Evolutionary conservation across 164 flowering plant species (phyloP), one percentile per base, ranked within the genome.

Genomic region (Nelumbo lutea): DNA sequence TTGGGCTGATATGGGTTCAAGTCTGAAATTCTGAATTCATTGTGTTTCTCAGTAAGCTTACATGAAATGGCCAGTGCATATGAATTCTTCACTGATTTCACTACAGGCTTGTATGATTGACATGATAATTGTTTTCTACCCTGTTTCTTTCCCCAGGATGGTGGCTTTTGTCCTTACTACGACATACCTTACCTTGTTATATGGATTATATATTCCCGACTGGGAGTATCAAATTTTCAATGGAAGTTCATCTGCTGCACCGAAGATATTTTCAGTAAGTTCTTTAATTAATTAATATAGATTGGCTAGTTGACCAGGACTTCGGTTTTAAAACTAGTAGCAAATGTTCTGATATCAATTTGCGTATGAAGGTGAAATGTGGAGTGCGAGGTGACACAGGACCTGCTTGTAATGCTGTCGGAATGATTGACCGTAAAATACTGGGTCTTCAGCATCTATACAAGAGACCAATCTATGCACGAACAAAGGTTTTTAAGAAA

Each of bases 341-440:
- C 38, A 8, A 66, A 2, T 40, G 62, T 7, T n/a, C 50, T 61
- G 42, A 1, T 2, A 9, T 46, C 41, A 14, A 38, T 42, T 10
- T 71, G n/a, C 47, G 27, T 73, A 61, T 55, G 42, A 62, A 87
- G 93, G 94, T 89, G 70, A 84, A 87, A 81, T 91, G 97, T 76
- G 92, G 89, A 53, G 87, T 83, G 10, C 75, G 91, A n/a, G 90
- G 88, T 60, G 87, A 88, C 66, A 87, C 89, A 44, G 88, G 88
- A 66, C 97, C 97, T 60, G 92, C 85, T 40, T 91, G 97, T 68
- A 91, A 89, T 83, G 90, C 85, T 73, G 91, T 79, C 67, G 97
- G 91, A 66, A 85, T 87, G 92, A 79, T 91, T 59, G 94, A 91
- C 71, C 89, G 94, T 10, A 77, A 63, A 64, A 15, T 89, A 52